Base-by-base conservation (phyloP, 1,139 yeast genomes). In the Scheffersomyces cryptocercus region DNA sequence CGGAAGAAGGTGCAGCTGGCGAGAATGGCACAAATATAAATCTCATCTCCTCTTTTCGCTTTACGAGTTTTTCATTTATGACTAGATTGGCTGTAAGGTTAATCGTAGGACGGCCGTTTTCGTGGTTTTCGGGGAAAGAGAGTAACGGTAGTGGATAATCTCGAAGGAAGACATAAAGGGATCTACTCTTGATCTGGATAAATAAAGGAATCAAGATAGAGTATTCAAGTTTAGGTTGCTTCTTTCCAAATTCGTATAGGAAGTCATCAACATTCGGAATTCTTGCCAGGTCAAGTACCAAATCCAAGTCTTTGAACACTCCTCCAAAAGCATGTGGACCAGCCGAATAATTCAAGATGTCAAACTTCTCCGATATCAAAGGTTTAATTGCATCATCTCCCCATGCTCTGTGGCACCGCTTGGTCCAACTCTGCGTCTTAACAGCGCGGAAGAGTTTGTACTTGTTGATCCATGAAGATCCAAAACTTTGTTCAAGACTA, bases 391-490 rank as follows among this genome's bases (percentile, higher is more conserved):
- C 53, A 36, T 73, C 78, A 4, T 53, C 52, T 2, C 76, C 77
- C 75, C 76, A 74, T 3, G 61, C 59, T 15, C 55, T 49, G 10
- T 54, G 56, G 14, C 57, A 42, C 38, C 69, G 59, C 8, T 51
- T 44, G 35, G 49, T 53, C 73, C 75, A 70, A 15, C 48, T 48
- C 5, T 56, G 46, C 12, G 54, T 47, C 47, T 70, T 67, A 8
- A 55, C 54, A 2, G 50, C 36, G 15, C 62, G 56, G 53, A 66
- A 72, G 13, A 54, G 45, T 32, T 52, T 58, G 50, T 50, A 71
- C 45, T 68, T 71, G 38, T 55, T 50, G 28, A 86, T 75, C 98
- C 98, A 91, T 0, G 95, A 80, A 15, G 71, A 72, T 0, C 93
- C 79, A 33, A 87, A 67, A 48, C 85, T 80, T 40, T 54, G 48